Percentiles rank a stretch among this genome's conserved stretches.
Evolutionary conservation across 805 yeast species (phyloP).

Genomic region (Zygosaccharomyces pseudorouxii): DNA sequence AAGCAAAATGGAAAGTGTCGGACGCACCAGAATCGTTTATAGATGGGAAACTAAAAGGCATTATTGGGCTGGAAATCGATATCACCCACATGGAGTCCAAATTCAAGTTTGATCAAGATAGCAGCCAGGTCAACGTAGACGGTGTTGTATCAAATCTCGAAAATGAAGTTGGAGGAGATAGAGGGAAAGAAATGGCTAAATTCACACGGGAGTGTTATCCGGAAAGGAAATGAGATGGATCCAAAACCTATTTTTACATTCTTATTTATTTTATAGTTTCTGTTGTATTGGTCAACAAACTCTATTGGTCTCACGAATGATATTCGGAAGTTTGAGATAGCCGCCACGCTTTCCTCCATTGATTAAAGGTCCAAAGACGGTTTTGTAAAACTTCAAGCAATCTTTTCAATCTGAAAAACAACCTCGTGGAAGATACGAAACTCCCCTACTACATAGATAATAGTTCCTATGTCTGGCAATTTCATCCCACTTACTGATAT

Average conservation of each 20-base stretch:
- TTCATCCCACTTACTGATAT: conserved; percentile 1
- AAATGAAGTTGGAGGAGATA: conserved; percentile 36
- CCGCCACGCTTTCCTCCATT: not conserved
- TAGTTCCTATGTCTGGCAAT: not conserved
- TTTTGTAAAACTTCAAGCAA: conserved; percentile 1
- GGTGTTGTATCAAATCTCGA: conserved; percentile 50
- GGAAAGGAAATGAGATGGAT: not conserved
- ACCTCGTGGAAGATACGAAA: not conserved
- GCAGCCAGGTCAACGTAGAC: conserved; percentile 40
- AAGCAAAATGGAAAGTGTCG: conserved; percentile 46
- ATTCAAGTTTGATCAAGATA: conserved; percentile 55
- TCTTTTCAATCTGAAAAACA: conserved; percentile 4
- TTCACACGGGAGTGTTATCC: conserved; percentile 15
- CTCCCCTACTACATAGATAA: not conserved
- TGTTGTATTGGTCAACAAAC: not conserved
- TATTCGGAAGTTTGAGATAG: not conserved
- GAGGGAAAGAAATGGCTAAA: conserved; percentile 18
- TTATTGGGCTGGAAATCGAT: conserved; percentile 53
- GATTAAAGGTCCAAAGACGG: not conserved
- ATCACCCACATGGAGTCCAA: conserved; percentile 46
- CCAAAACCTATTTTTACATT: too few relatives aligned
- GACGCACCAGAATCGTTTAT: conserved; percentile 54
- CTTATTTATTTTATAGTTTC: too few relatives aligned
- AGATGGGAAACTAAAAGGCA: conserved; percentile 42
- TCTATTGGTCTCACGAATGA: not conserved